Conservation (phyloP, 306 rosid genomes). For the Luffa acutangula region DNA sequence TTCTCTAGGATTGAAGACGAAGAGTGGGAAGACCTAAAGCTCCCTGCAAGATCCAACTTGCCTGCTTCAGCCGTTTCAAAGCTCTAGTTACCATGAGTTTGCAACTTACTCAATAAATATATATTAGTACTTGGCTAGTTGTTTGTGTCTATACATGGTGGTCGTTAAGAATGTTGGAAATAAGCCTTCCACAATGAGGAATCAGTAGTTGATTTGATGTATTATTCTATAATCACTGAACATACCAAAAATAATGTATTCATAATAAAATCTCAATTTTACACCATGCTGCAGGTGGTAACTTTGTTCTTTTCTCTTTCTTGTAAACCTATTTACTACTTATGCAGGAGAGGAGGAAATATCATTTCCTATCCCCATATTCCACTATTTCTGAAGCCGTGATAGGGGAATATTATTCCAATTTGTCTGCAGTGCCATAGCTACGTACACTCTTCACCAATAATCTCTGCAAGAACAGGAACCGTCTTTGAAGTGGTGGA, state of each 20-base stretch:
- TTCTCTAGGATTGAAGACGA: conserved; percentile 50
- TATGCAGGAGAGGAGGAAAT: neutral
- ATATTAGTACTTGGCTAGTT: neutral
- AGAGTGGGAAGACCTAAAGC: conserved; percentile 66
- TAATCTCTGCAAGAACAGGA: conserved; percentile 15
- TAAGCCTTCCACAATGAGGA: neutral
- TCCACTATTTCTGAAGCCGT: neutral
- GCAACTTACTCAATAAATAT: neutral
- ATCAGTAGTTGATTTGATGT: neutral
- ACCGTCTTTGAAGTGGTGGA: conserved; percentile 18
- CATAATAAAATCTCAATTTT: neutral
- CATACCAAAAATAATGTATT: neutral
- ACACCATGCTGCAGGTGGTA: neutral
- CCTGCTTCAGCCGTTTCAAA: conserved; percentile 60
- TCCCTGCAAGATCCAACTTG: conserved; percentile 66
- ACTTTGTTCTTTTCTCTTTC: neutral
- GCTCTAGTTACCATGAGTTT: conserved; percentile 25
- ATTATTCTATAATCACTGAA: neutral
- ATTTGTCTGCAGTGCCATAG: neutral
- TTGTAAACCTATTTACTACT: neutral
- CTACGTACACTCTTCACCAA: neutral
- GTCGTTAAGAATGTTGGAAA: neutral
- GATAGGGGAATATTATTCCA: neutral
- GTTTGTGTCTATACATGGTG: neutral
- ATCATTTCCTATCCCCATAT: neutral